phyloP scores from a whole-genome alignment of 2,329 filamentous ascomycete genomes.

The Colletotrichum eleusines region DNA sequence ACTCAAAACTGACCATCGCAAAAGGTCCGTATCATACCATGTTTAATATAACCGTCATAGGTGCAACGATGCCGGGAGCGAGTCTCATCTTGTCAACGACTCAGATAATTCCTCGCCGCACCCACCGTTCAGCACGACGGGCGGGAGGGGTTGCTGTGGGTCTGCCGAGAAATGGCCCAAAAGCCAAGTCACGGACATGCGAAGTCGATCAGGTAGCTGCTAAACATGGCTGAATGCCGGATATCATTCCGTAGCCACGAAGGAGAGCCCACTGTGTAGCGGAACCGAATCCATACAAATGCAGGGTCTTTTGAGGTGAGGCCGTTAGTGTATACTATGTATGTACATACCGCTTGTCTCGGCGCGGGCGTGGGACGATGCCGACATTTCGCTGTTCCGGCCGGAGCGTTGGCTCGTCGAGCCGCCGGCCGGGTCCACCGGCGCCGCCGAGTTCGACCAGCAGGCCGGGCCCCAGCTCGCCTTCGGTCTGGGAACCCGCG shows the following conservation, averaged over 20 bases:
- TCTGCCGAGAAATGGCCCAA: no score
- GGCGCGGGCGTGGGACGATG: constrained; percentile 49
- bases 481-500: constrained; percentile 53
- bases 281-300: not conserved
- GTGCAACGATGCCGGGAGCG: no score
- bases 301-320: not conserved
- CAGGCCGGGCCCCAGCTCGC: constrained; percentile 52
- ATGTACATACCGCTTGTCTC: no score
- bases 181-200: no score
- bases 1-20: not conserved
- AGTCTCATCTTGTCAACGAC: no score
- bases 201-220: no score
- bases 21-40: no score
- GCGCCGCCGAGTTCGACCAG: constrained; percentile 46
- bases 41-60: no score
- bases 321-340: no score
- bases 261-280: not conserved
- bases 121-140: no score
- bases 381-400: constrained; percentile 48
- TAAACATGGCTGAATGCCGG: not conserved
- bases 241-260: not conserved
- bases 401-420: constrained; percentile 55
- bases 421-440: constrained; percentile 4
- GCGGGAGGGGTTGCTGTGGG: no score
- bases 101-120: no score